phyloP scores from a whole-genome alignment of 306 rosid species.

The Quercus robur region DNA sequence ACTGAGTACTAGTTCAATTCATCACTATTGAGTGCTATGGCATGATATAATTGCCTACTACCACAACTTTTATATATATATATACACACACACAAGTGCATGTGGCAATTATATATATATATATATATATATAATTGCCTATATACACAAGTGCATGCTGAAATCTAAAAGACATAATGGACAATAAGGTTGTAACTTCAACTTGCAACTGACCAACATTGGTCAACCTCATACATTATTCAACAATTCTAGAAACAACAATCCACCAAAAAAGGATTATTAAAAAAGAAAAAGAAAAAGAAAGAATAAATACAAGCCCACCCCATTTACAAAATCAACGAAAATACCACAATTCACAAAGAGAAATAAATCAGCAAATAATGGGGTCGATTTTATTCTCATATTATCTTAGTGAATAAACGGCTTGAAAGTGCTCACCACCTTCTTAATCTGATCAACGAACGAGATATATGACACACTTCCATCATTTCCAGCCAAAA shows the following conservation, averaged over 20 bases:
- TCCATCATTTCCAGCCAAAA: conserved; percentile 92
- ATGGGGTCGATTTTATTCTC: neutral
- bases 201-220: too few species aligned
- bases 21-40: too few species aligned
- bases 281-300: neutral
- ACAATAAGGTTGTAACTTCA: too few species aligned
- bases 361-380: neutral
- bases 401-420: conserved; percentile 27
- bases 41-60: too few species aligned
- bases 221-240: neutral
- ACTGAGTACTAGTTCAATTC: too few species aligned
- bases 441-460: conserved; percentile 42
- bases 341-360: too few species aligned
- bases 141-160: too few species aligned
- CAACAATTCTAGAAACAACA: conserved; percentile 1
- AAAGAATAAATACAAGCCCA: neutral
- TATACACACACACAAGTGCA: too few species aligned
- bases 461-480: conserved; percentile 48
- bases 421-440: conserved; percentile 43
- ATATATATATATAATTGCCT: too few species aligned
- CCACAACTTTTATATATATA: too few species aligned
- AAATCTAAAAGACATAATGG: too few species aligned
- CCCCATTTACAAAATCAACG: neutral
- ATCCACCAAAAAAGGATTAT: neutral
- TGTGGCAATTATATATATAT: too few species aligned